phyloP scores from a whole-genome alignment of 73 alveolate genomes.

The Blepharisma japonicum region DNA sequence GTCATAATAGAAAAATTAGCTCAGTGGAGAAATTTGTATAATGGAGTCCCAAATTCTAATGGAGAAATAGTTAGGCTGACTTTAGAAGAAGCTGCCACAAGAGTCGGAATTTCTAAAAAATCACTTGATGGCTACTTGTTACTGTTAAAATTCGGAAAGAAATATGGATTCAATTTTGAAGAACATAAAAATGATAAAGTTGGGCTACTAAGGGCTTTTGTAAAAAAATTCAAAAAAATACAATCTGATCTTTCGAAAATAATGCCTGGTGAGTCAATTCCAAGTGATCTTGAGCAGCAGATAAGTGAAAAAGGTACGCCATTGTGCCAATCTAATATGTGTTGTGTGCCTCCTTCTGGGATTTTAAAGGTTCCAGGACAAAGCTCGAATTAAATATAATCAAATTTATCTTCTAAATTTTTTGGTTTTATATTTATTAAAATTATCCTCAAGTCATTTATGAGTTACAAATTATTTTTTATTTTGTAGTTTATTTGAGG shows the following conservation, averaged over 20 bases:
- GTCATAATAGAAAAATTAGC: constrained; percentile 92
- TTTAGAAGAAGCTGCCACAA: constrained; percentile 91
- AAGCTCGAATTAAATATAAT: too few relatives aligned
- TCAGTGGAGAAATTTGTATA: constrained; percentile 94
- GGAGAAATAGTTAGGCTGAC: constrained; percentile 58
- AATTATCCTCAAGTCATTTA: too few relatives aligned
- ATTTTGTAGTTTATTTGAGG: too few relatives aligned
- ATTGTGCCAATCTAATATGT: background rate
- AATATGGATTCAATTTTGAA: constrained; percentile 91
- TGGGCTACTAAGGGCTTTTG: constrained; percentile 91
- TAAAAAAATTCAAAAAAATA: constrained; percentile 64
- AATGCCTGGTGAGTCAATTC: constrained; percentile 29
- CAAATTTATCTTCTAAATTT: too few relatives aligned
- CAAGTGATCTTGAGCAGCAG: constrained; percentile 12
- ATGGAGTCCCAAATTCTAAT: constrained; percentile 78
- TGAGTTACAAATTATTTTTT: too few relatives aligned
- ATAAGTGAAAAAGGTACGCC: constrained; percentile 24
- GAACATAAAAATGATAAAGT: constrained; percentile 95
- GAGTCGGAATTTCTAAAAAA: constrained; percentile 85
- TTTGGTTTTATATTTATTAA: too few relatives aligned
- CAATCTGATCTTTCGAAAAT: background rate
- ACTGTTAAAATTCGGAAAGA: constrained; percentile 83
- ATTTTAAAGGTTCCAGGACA: too few relatives aligned
- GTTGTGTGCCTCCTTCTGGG: constrained; percentile 27
- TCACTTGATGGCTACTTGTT: constrained; percentile 88